Conservation (phyloP, 2,329 filamentous ascomycete genomes). For the Parafenestella ontariensis region DNA sequence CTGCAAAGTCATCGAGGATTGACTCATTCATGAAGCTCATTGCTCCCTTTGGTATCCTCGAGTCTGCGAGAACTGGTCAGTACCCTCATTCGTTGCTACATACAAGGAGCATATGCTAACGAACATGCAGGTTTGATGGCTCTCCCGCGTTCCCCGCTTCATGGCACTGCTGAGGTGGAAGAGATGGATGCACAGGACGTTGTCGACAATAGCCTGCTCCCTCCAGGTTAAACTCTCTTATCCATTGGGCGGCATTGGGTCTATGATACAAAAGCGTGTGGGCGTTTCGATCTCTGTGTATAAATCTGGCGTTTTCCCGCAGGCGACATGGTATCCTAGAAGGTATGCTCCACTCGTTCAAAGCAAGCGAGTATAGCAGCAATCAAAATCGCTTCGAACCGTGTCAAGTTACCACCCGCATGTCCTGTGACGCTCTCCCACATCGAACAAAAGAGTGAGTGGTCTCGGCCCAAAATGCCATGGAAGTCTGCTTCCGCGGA, state of each 20-base stretch:
- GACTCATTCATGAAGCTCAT: constrained; percentile 98
- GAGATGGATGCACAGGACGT: constrained; percentile 92
- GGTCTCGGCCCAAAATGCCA: neutral
- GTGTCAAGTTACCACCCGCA: neutral
- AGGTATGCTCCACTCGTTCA: neutral
- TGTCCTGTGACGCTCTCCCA: neutral
- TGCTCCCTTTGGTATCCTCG: constrained; percentile 91
- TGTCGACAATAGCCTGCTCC: constrained; percentile 91
- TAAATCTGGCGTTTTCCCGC: constrained; percentile 10
- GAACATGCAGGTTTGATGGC: constrained; percentile 79
- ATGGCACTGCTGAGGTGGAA: constrained; percentile 73
- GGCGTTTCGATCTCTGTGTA: constrained; percentile 16
- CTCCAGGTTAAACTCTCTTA: constrained; percentile 72
- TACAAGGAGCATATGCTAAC: constrained; percentile 15
- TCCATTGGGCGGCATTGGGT: neutral
- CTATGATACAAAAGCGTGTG: neutral
- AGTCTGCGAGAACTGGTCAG: constrained; percentile 85
- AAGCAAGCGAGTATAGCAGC: constrained; percentile 6
- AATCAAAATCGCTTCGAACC: neutral
- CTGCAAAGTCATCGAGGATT: constrained; percentile 90
- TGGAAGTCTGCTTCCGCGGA: neutral
- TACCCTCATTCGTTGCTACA: constrained; percentile 17
- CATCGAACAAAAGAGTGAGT: neutral
- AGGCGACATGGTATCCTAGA: constrained; percentile 3
- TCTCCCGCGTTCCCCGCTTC: constrained; percentile 87